Base-by-base conservation (phyloP, 345 rosid species). In the Eucalyptus victrix region DNA sequence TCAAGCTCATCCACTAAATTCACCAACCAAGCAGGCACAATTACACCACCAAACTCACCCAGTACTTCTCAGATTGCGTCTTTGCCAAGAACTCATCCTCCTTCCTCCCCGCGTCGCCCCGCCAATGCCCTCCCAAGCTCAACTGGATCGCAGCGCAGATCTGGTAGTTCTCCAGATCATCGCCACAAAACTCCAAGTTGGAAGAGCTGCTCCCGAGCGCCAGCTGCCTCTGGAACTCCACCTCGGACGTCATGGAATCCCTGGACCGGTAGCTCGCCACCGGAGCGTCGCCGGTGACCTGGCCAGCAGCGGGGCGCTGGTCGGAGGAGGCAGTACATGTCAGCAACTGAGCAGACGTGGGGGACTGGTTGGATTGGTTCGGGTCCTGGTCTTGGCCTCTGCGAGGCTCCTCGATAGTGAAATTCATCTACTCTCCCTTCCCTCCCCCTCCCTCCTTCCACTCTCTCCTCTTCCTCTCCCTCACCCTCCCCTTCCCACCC, bases 151-250 rank as follows among this genome's bases (percentile, higher is more conserved):
- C 96, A 5, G 97, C 96, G 40, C 96, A 94, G 95, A 97, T 97
- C 98, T 95, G 98, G 94, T 96, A 94, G 91, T 94, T 95, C 95
- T 95, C 97, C 47, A 91, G 92, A 92, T 95, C 97, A 76, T 92
- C 92, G 54, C 93, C 92, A 30, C 92, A 90, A 26, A 89, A 90
- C 50, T 94, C 97, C 40, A 96, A 94, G 90, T 95, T 96, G 49
- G 99, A 97, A 23, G 96, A 98, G 88, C 99, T 97, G 89, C 96
- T 96, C 87, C 99, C 99, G 89, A 97, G 91, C 62, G 98, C 99
- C 87, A 98, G 87, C 95, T 97, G 99, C 65, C 97, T 92, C 94
- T 97, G 98, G 81, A 94, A 97, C 90, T 98, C 99, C 93, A 96
- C 99, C 95, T 98, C 99, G 10, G 97, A 94, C 3, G 94, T 91